Conservation (phyloP, 495 filamentous ascomycete genomes). For the Aspergillus heteromorphus region DNA sequence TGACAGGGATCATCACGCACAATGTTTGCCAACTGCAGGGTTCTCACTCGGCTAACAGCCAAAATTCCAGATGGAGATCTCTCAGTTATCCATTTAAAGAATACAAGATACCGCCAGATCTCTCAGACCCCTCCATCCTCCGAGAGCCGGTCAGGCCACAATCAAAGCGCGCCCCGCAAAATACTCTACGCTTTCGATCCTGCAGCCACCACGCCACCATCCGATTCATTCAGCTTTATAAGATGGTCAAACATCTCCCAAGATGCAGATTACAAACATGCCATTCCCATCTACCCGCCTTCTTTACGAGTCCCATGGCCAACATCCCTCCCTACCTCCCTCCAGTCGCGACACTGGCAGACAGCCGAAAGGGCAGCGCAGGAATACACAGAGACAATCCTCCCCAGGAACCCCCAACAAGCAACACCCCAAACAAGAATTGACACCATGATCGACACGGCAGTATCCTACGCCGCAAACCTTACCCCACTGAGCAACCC, state of each 20-base stretch:
- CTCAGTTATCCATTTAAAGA: too few relatives aligned
- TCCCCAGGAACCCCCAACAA: not conserved
- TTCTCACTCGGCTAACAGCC: too few relatives aligned
- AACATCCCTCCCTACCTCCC: not conserved
- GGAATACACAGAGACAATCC: not conserved
- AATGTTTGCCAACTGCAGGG: too few relatives aligned
- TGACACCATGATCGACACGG: slow-evolving; percentile 4
- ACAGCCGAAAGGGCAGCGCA: slow-evolving; percentile 9
- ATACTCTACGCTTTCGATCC: slow-evolving; percentile 10
- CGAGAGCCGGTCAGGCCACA: not conserved
- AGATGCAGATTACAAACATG: not conserved
- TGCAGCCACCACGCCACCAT: not conserved
- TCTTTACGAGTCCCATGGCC: slow-evolving; percentile 9
- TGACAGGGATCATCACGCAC: too few relatives aligned
- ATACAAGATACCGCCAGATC: not conserved
- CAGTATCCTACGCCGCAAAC: slow-evolving; percentile 5
- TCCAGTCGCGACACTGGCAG: slow-evolving; percentile 14
- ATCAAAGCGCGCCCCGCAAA: not conserved
- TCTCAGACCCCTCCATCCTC: not conserved
- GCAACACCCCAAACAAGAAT: not conserved
- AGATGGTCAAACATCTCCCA: not conserved
- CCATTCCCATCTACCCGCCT: slow-evolving; percentile 3
- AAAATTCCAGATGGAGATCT: too few relatives aligned
- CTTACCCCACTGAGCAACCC: slow-evolving; percentile 3
- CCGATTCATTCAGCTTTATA: slow-evolving; percentile 2